Conservation (phyloP, 306 rosid genomes). For the Cucurbita argyrosperma region DNA sequence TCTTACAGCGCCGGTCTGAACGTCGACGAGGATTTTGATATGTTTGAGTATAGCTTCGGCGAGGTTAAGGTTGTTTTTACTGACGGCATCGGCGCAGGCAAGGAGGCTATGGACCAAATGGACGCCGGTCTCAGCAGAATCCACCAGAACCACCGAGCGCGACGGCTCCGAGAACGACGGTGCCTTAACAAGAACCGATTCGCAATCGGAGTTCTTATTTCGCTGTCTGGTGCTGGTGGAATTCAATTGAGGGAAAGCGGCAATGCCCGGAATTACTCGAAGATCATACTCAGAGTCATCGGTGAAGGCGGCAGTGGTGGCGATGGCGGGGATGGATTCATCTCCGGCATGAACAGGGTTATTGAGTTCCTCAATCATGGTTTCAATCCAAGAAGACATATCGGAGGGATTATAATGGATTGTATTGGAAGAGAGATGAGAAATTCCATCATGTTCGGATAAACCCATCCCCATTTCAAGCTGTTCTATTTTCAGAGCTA, state of each 20-base stretch:
- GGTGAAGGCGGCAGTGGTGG: slow-evolving; percentile 11
- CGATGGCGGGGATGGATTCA: neutral
- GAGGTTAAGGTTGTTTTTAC: slow-evolving; percentile 35
- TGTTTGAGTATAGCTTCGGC: slow-evolving; percentile 56
- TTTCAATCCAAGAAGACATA: slow-evolving; percentile 70
- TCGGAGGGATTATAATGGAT: slow-evolving; percentile 75
- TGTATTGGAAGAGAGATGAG: slow-evolving; percentile 43
- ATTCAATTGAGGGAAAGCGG: slow-evolving; percentile 20
- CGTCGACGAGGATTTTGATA: slow-evolving; percentile 34
- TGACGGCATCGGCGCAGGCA: slow-evolving; percentile 77
- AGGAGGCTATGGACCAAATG: slow-evolving; percentile 67
- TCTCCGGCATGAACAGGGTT: slow-evolving; percentile 11
- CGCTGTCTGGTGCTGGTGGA: slow-evolving; percentile 16
- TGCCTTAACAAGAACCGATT: neutral
- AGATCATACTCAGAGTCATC: slow-evolving; percentile 77
- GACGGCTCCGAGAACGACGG: slow-evolving; percentile 20
- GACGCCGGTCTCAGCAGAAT: slow-evolving; percentile 59
- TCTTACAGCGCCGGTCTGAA: slow-evolving; percentile 64
- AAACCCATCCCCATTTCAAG: slow-evolving; percentile 65
- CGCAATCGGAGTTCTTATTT: slow-evolving; percentile 15
- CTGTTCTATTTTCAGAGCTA: slow-evolving; percentile 66
- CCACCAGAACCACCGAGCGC: slow-evolving; percentile 50
- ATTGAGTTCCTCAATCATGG: slow-evolving; percentile 57
- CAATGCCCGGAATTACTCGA: slow-evolving; percentile 65
- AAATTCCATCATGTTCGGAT: slow-evolving; percentile 53